phyloP scores from a whole-genome alignment of 2,329 filamentous ascomycete species.

The Trichoderma sp. region DNA sequence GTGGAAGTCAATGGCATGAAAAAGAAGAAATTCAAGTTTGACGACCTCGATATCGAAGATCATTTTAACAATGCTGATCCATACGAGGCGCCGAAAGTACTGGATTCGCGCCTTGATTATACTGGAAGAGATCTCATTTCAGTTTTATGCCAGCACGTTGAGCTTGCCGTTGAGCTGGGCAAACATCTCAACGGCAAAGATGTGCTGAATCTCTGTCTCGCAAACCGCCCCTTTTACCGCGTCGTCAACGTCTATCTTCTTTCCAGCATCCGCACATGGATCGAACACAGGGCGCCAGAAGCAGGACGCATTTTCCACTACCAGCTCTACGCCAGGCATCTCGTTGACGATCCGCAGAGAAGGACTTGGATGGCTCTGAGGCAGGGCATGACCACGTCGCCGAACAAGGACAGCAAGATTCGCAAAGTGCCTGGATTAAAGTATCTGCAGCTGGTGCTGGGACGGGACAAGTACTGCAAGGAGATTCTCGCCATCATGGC shows the following conservation, averaged over 20 bases:
- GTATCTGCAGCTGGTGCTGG: conserved; percentile 70
- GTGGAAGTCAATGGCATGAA: conserved; percentile 28
- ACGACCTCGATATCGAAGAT: conserved; percentile 34
- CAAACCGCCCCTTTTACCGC: conserved; percentile 64
- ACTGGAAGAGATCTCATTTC: conserved; percentile 49
- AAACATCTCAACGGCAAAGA: conserved; percentile 58
- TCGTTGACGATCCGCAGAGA: conserved; percentile 62
- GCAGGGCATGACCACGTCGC: conserved; percentile 24
- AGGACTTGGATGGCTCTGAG: conserved; percentile 43
- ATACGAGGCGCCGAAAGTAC: conserved; percentile 32
- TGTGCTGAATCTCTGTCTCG: conserved; percentile 66
- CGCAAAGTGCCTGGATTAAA: conserved; percentile 64
- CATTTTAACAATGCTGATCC: conserved; percentile 41
- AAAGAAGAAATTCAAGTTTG: conserved; percentile 39
- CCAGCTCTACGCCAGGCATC: conserved; percentile 59
- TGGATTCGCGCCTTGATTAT: conserved; percentile 32
- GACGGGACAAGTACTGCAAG: conserved; percentile 57
- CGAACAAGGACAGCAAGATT: conserved; percentile 36
- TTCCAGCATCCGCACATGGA: conserved; percentile 61
- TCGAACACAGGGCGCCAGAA: conserved; percentile 56
- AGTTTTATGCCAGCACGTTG: conserved; percentile 49
- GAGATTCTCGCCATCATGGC: conserved; percentile 68
- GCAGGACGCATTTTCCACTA: conserved; percentile 64
- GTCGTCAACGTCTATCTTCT: conserved; percentile 63
- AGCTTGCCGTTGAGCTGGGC: conserved; percentile 60